Base-by-base conservation (phyloP, 345 rosid genomes). In the Stellera chamaejasme region DNA sequence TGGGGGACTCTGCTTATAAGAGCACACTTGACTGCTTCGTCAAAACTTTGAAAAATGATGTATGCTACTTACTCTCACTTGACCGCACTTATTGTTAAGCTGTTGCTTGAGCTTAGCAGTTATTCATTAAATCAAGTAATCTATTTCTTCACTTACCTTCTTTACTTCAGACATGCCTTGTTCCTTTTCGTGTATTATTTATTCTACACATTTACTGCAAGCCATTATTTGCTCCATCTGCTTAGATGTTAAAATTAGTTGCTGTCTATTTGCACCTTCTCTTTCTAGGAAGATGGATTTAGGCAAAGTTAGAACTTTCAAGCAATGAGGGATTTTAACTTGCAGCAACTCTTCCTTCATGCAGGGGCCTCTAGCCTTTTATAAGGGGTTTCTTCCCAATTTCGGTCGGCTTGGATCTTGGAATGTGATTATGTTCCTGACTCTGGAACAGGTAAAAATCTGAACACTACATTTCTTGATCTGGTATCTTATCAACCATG, bases 351-450 rank as follows among this genome's bases (percentile, higher is more conserved):
- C 44, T 10, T 56, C 43, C 49, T 52, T 52, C 47, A 61, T 27
- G 71, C 84, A 94, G 96, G 97, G 99, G 16, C 79, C 85, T 55
- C 58, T 82, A 55, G 97, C 97, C 23, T 90, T 94, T 58, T 87
- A 94, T 57, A 87, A 87, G 72, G 99, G 97, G 49, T 94, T 94
- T 65, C 74, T 94, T 65, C 99, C 95, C 48, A 90, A 90, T 77
- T 90, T 87, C 50, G 95, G 90, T 53, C 81, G 96, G 52, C 90
- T 94, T 54, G 99, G 99, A 68, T 90, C 99, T 62, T 87, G 97
- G 97, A 94, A 90, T 25, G 96, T 87, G 65, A 83, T 94, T 69
- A 87, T 90, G 99, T 90, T 94, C 69, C 78, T 85, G 65, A 94
- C 99, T 45, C 81, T 94, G 6, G 97, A 94, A 74, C 99, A 90